Percentiles rank a stretch among this genome's conserved stretches.
phyloP scores from a whole-genome alignment of 176 grass and related monocot genomes.

The Eleusine coracana region DNA sequence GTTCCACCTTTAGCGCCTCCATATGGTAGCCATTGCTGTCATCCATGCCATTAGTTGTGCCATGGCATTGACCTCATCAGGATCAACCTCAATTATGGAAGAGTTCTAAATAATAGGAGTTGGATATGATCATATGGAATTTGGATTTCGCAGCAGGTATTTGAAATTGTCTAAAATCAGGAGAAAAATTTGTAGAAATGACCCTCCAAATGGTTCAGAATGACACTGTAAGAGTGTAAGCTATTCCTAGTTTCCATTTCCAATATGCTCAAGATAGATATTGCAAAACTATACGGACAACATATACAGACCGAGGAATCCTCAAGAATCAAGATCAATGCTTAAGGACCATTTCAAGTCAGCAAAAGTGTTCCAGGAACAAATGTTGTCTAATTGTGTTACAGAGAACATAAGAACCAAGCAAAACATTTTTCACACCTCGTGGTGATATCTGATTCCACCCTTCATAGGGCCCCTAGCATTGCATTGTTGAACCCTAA shows the following conservation, averaged over 20 bases:
- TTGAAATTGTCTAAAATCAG: neutral
- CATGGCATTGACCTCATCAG: slow-evolving; percentile 89
- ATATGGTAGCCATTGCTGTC: slow-evolving; percentile 88
- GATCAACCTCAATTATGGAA: slow-evolving; percentile 64
- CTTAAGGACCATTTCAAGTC: slow-evolving; percentile 40
- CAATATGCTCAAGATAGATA: slow-evolving; percentile 11
- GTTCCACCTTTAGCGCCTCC: slow-evolving; percentile 96
- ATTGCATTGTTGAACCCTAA: slow-evolving; percentile 84
- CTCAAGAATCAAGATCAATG: neutral
- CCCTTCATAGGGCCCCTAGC: slow-evolving; percentile 95
- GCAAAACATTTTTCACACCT: slow-evolving; percentile 48
- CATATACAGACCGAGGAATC: neutral
- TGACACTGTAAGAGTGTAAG: neutral
- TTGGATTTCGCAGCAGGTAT: neutral
- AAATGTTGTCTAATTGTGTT: slow-evolving; percentile 25
- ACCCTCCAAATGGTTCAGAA: neutral
- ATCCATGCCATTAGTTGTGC: slow-evolving; percentile 98
- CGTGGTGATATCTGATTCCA: slow-evolving; percentile 92
- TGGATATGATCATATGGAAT: neutral
- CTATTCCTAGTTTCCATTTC: neutral
- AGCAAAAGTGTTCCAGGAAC: slow-evolving; percentile 17
- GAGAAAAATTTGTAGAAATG: neutral
- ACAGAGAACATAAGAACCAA: slow-evolving; percentile 19
- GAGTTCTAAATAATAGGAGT: slow-evolving; percentile 1
- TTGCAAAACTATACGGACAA: neutral